Evolutionary conservation across 192 early-diverging fungal species (phyloP).

Genomic region (Coemansia sp.): DNA sequence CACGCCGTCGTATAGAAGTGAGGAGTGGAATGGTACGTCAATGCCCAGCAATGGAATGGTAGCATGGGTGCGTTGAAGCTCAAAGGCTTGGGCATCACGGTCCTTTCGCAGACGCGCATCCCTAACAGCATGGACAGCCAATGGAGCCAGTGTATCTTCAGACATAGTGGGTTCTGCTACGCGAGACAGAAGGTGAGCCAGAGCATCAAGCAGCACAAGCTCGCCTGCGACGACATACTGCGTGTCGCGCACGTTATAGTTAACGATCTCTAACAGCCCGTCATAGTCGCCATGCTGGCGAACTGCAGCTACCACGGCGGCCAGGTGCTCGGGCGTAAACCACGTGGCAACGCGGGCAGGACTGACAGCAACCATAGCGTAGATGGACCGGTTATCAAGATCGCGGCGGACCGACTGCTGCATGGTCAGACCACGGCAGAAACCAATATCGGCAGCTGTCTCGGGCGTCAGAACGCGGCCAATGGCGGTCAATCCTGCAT

Average conservation of each 20-base stretch:
- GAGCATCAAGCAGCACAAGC: constrained; percentile 74
- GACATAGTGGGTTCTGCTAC: constrained; percentile 74
- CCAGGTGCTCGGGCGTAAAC: constrained; percentile 83
- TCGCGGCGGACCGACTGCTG: constrained; percentile 92
- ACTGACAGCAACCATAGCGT: constrained; percentile 95
- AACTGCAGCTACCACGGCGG: constrained; percentile 70
- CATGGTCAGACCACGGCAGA: constrained; percentile 99
- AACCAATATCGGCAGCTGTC: constrained; percentile 86
- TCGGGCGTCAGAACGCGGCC: constrained; percentile 85
- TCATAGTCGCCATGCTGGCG: constrained; percentile 64
- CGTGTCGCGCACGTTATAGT: constrained; percentile 97
- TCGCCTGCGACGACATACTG: constrained; percentile 95
- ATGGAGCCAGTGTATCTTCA: constrained; percentile 75
- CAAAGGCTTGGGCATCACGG: constrained; percentile 62
- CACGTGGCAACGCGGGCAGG: constrained; percentile 83
- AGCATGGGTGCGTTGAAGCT: constrained; percentile 83
- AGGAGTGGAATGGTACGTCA: constrained; percentile 96
- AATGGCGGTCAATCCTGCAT: constrained; percentile 86
- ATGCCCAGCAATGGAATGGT: constrained; percentile 92
- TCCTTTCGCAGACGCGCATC: constrained; percentile 55
- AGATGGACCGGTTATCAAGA: constrained; percentile 82
- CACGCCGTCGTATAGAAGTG: constrained; percentile 89
- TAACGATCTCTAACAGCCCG: constrained; percentile 90
- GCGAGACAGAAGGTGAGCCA: constrained; percentile 73
- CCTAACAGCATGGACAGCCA: constrained; percentile 58